A percentile compares a stretch with the other conserved stretches of the same genome.
Conservation (phyloP, 495 filamentous ascomycete genomes). For the Penicillium macrosclerotiorum region DNA sequence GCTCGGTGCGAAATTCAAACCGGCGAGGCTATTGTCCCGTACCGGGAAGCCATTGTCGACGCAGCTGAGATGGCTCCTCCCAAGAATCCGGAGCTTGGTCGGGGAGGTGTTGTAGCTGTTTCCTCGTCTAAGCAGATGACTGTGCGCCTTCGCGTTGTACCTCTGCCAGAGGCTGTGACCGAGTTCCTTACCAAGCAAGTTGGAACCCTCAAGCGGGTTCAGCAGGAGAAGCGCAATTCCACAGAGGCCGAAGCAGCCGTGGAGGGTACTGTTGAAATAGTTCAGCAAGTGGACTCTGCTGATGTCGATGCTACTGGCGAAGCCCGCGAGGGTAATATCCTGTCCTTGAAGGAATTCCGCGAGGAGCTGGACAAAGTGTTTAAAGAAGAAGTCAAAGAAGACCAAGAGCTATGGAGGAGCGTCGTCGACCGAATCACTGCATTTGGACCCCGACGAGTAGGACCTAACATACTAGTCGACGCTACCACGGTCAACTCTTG, state of each 20-base stretch:
- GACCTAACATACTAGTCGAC: constrained; percentile 90
- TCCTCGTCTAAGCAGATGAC: constrained; percentile 85
- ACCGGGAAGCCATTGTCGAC: constrained; percentile 85
- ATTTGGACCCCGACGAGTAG: constrained; percentile 82
- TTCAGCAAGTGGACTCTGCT: constrained; percentile 28
- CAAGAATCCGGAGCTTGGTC: constrained; percentile 80
- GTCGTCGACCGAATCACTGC: constrained; percentile 78
- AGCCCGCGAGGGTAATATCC: constrained; percentile 46
- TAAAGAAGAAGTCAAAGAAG: constrained; percentile 53
- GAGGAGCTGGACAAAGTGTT: constrained; percentile 66
- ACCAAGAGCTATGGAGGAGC: constrained; percentile 73
- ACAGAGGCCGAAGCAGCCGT: constrained; percentile 39
- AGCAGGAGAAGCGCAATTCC: constrained; percentile 59
- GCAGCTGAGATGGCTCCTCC: constrained; percentile 88
- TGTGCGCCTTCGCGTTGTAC: constrained; percentile 73
- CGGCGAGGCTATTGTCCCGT: constrained; percentile 91
- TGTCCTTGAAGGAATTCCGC: constrained; percentile 74
- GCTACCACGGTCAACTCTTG: constrained; percentile 69
- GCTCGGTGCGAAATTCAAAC: constrained; percentile 94
- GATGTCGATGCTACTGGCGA: constrained; percentile 46
- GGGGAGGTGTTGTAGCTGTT: constrained; percentile 70
- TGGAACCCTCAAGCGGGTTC: constrained; percentile 73
- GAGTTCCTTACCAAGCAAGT: constrained; percentile 81
- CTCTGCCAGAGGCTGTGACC: constrained; percentile 74
- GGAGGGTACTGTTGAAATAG: constrained; percentile 31